These are phyloP conservation scores for Penicillium maclennaniae DNA, from an alignment of 495 filamentous ascomycete genomes.

Conservation along the genomic window DNA sequence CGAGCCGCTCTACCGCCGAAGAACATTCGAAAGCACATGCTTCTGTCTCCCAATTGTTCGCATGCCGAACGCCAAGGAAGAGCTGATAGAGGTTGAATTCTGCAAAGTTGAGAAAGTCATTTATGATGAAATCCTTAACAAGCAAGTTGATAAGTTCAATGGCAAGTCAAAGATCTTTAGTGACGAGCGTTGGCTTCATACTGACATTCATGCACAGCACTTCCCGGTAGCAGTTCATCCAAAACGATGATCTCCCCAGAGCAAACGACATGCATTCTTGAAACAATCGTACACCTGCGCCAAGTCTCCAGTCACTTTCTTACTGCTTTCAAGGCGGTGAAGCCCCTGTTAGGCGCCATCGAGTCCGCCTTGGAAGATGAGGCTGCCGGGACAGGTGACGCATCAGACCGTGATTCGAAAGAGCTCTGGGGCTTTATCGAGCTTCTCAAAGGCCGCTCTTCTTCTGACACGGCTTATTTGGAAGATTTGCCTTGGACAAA, in stretches of 20 bases:
- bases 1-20: constrained; percentile 46
- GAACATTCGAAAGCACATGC: constrained; percentile 49
- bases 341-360: background rate
- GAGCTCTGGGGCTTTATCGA: background rate
- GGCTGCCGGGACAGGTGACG: background rate
- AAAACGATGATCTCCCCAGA: constrained; percentile 7
- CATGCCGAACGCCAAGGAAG: constrained; percentile 42
- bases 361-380: background rate
- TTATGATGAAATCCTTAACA: constrained; percentile 40
- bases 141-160: constrained; percentile 38
- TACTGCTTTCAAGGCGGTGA: constrained; percentile 36
- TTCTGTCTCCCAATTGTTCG: constrained; percentile 53
- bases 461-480: background rate
- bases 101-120: constrained; percentile 45
- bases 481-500: background rate
- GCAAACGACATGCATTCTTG: constrained; percentile 15
- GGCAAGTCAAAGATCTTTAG: background rate
- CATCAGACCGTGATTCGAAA: background rate
- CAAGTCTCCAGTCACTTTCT: constrained; percentile 52
- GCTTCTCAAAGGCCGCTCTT: background rate
- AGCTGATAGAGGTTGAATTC: constrained; percentile 37
- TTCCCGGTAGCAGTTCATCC: background rate
- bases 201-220: constrained; percentile 1
- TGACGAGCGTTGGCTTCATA: background rate
- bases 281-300: constrained; percentile 46